Conservation (phyloP, 257 asterid genomes). For the Cinchona pubescens region DNA sequence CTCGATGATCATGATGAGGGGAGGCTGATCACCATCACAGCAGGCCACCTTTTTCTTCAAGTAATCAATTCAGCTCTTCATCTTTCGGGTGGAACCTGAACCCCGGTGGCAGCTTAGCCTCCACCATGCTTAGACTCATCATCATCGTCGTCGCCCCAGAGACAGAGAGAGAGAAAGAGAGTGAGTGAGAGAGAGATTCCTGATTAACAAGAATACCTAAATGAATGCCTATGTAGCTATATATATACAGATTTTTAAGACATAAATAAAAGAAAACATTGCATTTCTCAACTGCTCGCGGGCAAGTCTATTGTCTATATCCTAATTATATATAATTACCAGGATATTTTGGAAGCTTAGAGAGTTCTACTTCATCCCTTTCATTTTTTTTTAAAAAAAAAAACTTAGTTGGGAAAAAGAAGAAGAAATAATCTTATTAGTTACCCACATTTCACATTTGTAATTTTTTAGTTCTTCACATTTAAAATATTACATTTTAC, state of each 20-base stretch:
- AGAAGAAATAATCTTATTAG: too few species aligned
- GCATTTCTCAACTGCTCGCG: neutral
- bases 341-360: neutral
- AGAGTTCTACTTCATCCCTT: too few species aligned
- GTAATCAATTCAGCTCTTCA: conserved; percentile 75
- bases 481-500: too few species aligned
- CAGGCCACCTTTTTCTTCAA: conserved; percentile 54
- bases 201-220: conserved; percentile 18
- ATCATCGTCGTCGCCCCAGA: conserved; percentile 15
- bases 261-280: neutral
- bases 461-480: too few species aligned
- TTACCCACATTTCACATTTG: too few species aligned
- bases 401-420: too few species aligned
- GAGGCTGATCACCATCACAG: conserved; percentile 36
- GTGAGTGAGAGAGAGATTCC: neutral
- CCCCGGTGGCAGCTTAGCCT: conserved; percentile 86
- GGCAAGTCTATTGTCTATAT: neutral
- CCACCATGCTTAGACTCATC: conserved; percentile 73
- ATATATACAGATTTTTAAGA: conserved; percentile 3
- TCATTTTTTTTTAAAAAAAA: too few species aligned
- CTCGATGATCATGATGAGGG: conserved; percentile 51
- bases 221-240: neutral
- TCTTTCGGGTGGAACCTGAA: conserved; percentile 85
- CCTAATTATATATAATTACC: neutral
- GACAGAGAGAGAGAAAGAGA: neutral